phyloP scores from a whole-genome alignment of 1,284 basidiomycete species.

The Trametes hirsuta region DNA sequence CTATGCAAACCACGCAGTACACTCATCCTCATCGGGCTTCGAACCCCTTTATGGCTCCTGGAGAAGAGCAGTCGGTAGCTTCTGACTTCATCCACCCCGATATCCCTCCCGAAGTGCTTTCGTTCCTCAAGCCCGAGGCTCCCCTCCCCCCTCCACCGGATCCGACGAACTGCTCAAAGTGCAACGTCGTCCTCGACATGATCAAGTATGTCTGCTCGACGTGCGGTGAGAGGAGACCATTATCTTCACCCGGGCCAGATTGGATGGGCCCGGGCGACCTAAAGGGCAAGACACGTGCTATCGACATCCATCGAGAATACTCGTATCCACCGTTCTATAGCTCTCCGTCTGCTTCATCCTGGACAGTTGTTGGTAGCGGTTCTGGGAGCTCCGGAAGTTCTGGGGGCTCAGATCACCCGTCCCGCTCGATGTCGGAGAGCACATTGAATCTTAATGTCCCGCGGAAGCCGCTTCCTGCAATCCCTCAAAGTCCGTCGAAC shows the following conservation, averaged over 20 bases:
- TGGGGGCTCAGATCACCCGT: constrained; percentile 17
- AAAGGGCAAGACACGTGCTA: constrained; percentile 34
- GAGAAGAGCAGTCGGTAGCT: constrained; percentile 15
- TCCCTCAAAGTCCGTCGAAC: not conserved
- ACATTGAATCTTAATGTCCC: constrained; percentile 6
- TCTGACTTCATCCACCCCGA: constrained; percentile 40
- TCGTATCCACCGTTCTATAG: constrained; percentile 18
- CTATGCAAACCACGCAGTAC: constrained; percentile 65
- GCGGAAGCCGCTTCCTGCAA: constrained; percentile 20
- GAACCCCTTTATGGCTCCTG: constrained; percentile 20
- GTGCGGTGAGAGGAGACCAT: constrained; percentile 74
- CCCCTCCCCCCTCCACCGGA: constrained; percentile 61
- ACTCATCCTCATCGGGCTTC: constrained; percentile 46
- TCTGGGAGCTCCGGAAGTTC: constrained; percentile 18
- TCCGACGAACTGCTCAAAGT: constrained; percentile 82
- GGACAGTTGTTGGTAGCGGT: constrained; percentile 37
- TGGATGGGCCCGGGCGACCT: constrained; percentile 9
- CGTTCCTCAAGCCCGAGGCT: constrained; percentile 44
- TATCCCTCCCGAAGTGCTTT: constrained; percentile 56
- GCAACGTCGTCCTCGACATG: constrained; percentile 71
- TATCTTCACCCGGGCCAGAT: constrained; percentile 30
- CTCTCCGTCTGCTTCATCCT: constrained; percentile 41
- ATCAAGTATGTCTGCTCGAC: constrained; percentile 87
- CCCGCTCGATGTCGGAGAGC: constrained; percentile 24
- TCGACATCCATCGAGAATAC: constrained; percentile 22